These are phyloP conservation scores for Lanmaoa pseudosensibilis DNA, from an alignment of 768 basidiomycete species.

Conservation along the genomic window DNA sequence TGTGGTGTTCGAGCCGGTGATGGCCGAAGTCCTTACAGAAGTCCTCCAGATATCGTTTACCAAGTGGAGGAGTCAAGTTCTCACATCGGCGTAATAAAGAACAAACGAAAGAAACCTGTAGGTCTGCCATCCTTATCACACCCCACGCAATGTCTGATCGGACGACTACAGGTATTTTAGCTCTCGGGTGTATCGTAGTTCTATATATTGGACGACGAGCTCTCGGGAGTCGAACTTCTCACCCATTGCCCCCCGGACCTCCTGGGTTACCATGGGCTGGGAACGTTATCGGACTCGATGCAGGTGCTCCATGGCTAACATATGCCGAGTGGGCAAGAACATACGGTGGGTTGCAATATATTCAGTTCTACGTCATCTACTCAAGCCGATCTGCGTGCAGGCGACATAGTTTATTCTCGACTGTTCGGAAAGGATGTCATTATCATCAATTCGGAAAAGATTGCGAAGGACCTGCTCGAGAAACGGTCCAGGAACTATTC, in stretches of 20 bases:
- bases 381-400: no score
- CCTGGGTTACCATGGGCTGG: no score
- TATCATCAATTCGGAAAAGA: slow-evolving; percentile 11
- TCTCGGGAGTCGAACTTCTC: no score
- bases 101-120: neutral
- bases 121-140: neutral
- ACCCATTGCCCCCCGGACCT: no score
- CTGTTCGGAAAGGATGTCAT: slow-evolving; percentile 8
- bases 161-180: neutral
- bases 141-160: slow-evolving; percentile 6
- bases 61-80: neutral
- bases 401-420: no score
- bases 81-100: neutral
- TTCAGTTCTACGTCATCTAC: no score
- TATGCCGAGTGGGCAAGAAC: no score
- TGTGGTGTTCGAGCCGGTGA: neutral
- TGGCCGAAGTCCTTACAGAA: neutral
- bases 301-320: no score
- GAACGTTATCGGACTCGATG: no score
- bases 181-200: neutral
- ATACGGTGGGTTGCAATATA: no score
- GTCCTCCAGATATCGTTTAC: neutral
- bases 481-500: slow-evolving; percentile 6
- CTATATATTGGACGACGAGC: no score
- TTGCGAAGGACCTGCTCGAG: slow-evolving; percentile 8